Conservation (phyloP, 306 rosid genomes). For the Castanea mollissima region DNA sequence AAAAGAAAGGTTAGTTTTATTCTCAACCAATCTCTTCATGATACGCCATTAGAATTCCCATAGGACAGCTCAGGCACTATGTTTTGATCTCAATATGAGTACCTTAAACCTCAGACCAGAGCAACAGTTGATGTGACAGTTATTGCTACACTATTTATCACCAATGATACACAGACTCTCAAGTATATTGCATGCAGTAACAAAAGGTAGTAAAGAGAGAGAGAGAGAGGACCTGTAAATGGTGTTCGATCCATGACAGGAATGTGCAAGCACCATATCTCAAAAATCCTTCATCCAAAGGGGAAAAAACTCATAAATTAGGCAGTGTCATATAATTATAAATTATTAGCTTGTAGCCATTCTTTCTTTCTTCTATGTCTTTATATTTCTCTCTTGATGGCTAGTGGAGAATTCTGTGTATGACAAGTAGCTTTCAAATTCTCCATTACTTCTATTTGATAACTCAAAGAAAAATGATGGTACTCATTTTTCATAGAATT, state of each 20-base stretch:
- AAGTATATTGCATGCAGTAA: neutral
- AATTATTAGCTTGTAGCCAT: neutral
- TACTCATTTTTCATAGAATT: neutral
- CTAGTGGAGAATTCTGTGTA: neutral
- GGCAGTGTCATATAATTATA: neutral
- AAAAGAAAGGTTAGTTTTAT: constrained; percentile 1
- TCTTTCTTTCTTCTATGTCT: neutral
- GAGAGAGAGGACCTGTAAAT: constrained; percentile 47
- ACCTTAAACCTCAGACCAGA: neutral
- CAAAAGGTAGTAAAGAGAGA: neutral
- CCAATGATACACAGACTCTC: neutral
- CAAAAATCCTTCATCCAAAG: constrained; percentile 59
- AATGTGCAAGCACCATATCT: constrained; percentile 89
- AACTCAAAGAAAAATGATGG: neutral
- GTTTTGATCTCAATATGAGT: neutral
- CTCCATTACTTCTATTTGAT: neutral
- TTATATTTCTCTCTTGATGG: neutral
- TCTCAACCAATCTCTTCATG: constrained; percentile 8
- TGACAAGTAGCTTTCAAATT: constrained; percentile 2
- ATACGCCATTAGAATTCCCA: neutral
- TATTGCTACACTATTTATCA: neutral
- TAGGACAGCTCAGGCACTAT: neutral
- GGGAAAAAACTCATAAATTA: constrained; percentile 11
- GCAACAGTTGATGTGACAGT: neutral
- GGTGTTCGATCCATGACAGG: constrained; percentile 76